A percentile compares a stretch with the other conserved stretches of the same genome.
Conservation (phyloP, 345 rosid species). For the Salix brachista region DNA sequence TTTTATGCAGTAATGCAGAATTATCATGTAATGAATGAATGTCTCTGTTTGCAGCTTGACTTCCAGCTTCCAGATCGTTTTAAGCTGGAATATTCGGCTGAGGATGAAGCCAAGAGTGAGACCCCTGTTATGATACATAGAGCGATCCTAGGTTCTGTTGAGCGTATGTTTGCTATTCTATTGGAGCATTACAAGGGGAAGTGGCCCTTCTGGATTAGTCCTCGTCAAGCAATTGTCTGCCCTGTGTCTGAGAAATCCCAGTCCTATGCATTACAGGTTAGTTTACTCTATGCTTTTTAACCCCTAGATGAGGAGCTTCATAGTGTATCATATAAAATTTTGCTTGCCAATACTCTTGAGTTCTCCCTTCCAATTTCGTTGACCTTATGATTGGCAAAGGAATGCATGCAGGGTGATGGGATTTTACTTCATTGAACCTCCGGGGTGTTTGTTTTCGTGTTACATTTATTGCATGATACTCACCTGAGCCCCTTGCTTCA, state of each 20-base stretch:
- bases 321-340: not conserved
- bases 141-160: constrained; percentile 92
- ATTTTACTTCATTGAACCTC: too few species aligned
- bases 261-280: constrained; percentile 63
- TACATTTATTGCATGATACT: not conserved
- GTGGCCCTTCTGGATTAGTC: constrained; percentile 99
- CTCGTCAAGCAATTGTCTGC: constrained; percentile 97
- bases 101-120: constrained; percentile 78
- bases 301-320: not conserved
- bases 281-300: constrained; percentile 8
- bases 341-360: not conserved
- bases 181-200: constrained; percentile 96
- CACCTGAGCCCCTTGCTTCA: not conserved
- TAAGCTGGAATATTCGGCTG: constrained; percentile 74
- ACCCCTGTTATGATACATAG: constrained; percentile 94
- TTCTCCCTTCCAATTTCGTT: not conserved
- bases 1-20: constrained; percentile 4
- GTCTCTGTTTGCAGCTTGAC: constrained; percentile 65
- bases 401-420: not conserved
- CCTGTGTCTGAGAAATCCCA: constrained; percentile 87
- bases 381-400: too few species aligned
- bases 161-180: constrained; percentile 88
- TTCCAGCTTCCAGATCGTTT: constrained; percentile 89
- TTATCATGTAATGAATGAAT: constrained; percentile 18
- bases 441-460: too few species aligned